Conservation (phyloP, 164 flowering plant genomes). For the Euptelea pleiosperma region DNA sequence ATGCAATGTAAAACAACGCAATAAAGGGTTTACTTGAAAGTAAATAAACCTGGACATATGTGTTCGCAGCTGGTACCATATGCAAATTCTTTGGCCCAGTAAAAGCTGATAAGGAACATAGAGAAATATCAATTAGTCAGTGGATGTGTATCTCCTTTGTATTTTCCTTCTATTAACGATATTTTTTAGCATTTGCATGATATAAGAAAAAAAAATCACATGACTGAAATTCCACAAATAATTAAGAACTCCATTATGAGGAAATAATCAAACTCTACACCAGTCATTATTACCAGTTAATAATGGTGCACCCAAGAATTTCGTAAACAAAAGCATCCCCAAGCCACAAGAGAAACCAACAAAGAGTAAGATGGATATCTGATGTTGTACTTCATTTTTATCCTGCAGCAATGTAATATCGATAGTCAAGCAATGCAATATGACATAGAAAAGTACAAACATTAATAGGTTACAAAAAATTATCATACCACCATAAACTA, state of each 20-base stretch:
- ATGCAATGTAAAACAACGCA: neutral
- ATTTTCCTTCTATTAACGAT: neutral
- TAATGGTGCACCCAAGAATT: slow-evolving; percentile 59
- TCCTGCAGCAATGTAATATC: slow-evolving; percentile 48
- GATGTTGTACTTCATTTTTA: slow-evolving; percentile 73
- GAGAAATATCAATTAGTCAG: slow-evolving; percentile 13
- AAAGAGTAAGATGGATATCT: slow-evolving; percentile 82
- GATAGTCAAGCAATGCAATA: slow-evolving; percentile 1
- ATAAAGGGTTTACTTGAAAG: neutral
- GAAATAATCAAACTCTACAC: no score
- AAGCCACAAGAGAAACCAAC: slow-evolving; percentile 74
- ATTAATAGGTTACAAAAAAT: neutral
- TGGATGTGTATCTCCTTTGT: neutral
- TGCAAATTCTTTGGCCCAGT: slow-evolving; percentile 44
- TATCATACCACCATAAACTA: neutral
- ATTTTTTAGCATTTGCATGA: no score
- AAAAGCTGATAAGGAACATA: slow-evolving; percentile 38
- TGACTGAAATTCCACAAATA: neutral
- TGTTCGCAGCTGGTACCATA: slow-evolving; percentile 48
- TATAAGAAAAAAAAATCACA: no score
- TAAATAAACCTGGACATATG: slow-evolving; percentile 49
- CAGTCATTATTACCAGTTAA: slow-evolving; percentile 63
- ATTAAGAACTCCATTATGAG: no score
- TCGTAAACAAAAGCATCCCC: slow-evolving; percentile 71
- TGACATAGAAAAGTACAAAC: neutral